phyloP scores from a whole-genome alignment of 768 basidiomycete genomes.

The Tephrocybe sp. region DNA sequence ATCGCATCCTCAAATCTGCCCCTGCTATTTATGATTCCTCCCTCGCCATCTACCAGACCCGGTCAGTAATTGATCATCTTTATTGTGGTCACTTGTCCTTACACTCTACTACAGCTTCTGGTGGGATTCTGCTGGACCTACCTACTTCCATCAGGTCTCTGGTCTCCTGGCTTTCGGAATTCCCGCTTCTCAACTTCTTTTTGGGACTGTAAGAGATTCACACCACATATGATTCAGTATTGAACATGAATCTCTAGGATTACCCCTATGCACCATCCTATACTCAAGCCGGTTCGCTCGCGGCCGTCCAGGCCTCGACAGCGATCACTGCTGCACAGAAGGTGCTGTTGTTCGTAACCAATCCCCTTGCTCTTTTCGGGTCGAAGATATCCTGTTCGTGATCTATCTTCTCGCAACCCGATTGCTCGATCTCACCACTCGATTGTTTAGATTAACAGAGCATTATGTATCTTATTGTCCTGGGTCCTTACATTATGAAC shows the following conservation, averaged over 20 bases:
- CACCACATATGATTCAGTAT: not conserved
- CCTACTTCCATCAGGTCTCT: conserved; percentile 32
- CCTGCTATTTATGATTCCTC: conserved; percentile 31
- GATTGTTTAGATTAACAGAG: no score
- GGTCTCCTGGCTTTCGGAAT: conserved; percentile 30
- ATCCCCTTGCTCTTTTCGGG: conserved; percentile 17
- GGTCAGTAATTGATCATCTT: conserved; percentile 13
- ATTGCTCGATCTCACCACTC: no score
- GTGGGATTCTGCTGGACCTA: conserved; percentile 38
- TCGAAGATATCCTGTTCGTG: conserved; percentile 16
- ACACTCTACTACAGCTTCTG: conserved; percentile 23
- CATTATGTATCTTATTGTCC: no score
- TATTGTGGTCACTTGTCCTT: not conserved
- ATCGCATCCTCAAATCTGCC: conserved; percentile 31
- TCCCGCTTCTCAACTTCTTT: conserved; percentile 31
- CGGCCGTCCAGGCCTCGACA: conserved; percentile 13
- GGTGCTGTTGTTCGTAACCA: conserved; percentile 17
- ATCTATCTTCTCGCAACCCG: no score
- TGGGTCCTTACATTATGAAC: no score
- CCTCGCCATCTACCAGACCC: conserved; percentile 29
- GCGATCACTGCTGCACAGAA: conserved; percentile 15
- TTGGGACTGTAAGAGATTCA: conserved; percentile 28
- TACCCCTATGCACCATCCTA: conserved; percentile 25
- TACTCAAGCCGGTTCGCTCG: conserved; percentile 19
- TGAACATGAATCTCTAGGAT: conserved; percentile 25